Evolutionary conservation across 169 alveolate species (phyloP).

Genomic region (Plasmodium inui): DNA sequence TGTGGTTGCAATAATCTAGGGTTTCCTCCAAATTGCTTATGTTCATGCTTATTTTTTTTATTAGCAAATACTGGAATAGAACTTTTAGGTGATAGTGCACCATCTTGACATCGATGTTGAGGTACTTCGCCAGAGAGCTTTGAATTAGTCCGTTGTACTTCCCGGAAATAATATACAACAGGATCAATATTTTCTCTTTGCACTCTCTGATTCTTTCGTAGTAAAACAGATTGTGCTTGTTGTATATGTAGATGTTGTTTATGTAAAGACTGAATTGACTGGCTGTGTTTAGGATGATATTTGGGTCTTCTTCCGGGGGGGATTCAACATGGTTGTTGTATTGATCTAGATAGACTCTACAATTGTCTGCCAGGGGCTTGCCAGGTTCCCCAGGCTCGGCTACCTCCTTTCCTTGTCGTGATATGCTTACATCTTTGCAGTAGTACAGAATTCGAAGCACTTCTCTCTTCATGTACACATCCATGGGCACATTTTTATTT

Average conservation of each 20-base stretch:
- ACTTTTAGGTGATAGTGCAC: constrained; percentile 55
- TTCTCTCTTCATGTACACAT: constrained; percentile 60
- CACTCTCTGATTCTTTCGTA: constrained; percentile 70
- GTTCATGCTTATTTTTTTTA: constrained; percentile 70
- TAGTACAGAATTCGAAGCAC: constrained; percentile 21
- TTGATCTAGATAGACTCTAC: constrained; percentile 6
- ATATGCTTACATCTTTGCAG: constrained; percentile 53
- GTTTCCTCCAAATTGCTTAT: constrained; percentile 17
- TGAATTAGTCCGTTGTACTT: constrained; percentile 56
- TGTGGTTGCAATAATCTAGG: neutral
- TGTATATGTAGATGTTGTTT: constrained; percentile 64
- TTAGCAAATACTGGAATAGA: constrained; percentile 43
- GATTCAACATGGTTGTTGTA: constrained; percentile 25
- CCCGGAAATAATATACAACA: constrained; percentile 31
- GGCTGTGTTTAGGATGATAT: constrained; percentile 10
- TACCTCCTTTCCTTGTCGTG: neutral
- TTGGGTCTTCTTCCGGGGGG: neutral
- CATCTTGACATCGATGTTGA: constrained; percentile 44
- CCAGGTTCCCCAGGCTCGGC: neutral
- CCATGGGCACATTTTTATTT: constrained; percentile 61
- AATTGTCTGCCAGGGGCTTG: neutral
- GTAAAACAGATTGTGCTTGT: constrained; percentile 66
- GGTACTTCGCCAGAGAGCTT: constrained; percentile 43
- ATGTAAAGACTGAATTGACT: constrained; percentile 17
- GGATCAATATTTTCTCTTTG: constrained; percentile 65